phyloP scores from a whole-genome alignment of 2,329 filamentous ascomycete species.

The Zymoseptoria brevis region DNA sequence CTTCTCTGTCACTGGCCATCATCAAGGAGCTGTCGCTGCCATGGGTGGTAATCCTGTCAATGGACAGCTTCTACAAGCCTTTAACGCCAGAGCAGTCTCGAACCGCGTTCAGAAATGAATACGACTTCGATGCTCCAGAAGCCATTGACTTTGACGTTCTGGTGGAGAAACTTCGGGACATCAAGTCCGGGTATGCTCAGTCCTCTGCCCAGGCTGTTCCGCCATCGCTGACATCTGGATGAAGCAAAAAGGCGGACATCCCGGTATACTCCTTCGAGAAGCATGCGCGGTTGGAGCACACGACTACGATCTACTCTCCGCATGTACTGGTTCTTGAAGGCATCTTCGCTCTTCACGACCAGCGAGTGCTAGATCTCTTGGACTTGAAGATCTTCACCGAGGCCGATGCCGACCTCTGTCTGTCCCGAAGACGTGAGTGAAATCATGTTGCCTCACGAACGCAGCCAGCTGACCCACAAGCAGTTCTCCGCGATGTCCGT shows the following conservation, averaged over 20 bases:
- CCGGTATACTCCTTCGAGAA: constrained; percentile 93
- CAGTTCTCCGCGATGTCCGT: constrained; percentile 77
- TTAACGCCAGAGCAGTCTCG: constrained; percentile 70
- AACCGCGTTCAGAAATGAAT: constrained; percentile 80
- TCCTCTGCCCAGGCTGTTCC: not conserved
- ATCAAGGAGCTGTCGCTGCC: constrained; percentile 83
- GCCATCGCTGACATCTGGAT: not conserved
- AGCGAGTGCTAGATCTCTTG: constrained; percentile 72
- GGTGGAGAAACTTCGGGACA: constrained; percentile 67
- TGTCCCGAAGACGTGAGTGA: constrained; percentile 71
- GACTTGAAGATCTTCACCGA: constrained; percentile 98
- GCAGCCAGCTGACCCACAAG: constrained; percentile 33
- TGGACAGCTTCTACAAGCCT: constrained; percentile 98
- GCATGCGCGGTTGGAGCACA: constrained; percentile 70
- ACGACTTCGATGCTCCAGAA: constrained; percentile 90
- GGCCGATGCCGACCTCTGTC: constrained; percentile 87
- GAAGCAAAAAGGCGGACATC: constrained; percentile 77
- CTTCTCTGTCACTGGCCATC: constrained; percentile 85
- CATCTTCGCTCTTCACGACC: constrained; percentile 89
- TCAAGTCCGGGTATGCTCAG: constrained; percentile 77
- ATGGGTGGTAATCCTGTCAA: constrained; percentile 96
- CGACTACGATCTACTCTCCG: constrained; percentile 87
- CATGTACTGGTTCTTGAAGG: constrained; percentile 93
- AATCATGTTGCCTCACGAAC: constrained; percentile 56
- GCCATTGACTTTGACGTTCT: constrained; percentile 91